Percentiles rank a stretch among this genome's conserved stretches.
phyloP scores from a whole-genome alignment of 345 rosid genomes.

The Pistacia atlantica region DNA sequence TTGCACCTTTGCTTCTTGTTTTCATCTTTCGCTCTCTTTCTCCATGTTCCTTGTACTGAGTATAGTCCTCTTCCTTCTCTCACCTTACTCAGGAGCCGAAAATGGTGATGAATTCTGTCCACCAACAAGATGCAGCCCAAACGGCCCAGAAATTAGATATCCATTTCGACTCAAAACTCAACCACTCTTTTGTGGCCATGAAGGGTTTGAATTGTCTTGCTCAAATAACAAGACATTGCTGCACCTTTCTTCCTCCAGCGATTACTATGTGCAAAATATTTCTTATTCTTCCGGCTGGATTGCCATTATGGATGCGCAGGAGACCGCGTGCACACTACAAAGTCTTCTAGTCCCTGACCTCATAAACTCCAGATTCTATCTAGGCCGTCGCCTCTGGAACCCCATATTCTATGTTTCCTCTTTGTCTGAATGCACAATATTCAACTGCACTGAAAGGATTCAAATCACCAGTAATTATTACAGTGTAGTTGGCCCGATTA shows the following conservation, averaged over 20 bases:
- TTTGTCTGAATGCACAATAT: neutral
- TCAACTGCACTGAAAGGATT: constrained; percentile 1
- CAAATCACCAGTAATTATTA: too few relatives aligned
- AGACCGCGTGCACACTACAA: neutral
- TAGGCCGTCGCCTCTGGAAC: too few relatives aligned
- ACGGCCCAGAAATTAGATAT: too few relatives aligned
- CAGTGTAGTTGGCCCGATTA: neutral
- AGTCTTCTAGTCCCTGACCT: constrained; percentile 1
- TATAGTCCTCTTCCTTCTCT: neutral
- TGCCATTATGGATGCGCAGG: neutral
- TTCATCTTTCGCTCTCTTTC: too few relatives aligned
- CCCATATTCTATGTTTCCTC: too few relatives aligned
- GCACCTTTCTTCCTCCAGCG: neutral
- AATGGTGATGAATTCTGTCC: too few relatives aligned
- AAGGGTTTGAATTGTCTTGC: constrained; percentile 16
- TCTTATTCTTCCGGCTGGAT: neutral
- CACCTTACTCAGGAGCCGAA: neutral
- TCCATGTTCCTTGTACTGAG: neutral
- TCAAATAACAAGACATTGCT: neutral
- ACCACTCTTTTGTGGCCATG: neutral
- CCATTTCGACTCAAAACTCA: too few relatives aligned
- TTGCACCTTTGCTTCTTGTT: neutral
- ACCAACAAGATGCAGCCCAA: too few relatives aligned
- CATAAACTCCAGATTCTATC: neutral
- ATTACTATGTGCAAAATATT: constrained; percentile 7